Evolutionary conservation across 257 asterid genomes (phyloP), one percentile per base, ranked within the genome.

Genomic region (Solanum acaule): DNA sequence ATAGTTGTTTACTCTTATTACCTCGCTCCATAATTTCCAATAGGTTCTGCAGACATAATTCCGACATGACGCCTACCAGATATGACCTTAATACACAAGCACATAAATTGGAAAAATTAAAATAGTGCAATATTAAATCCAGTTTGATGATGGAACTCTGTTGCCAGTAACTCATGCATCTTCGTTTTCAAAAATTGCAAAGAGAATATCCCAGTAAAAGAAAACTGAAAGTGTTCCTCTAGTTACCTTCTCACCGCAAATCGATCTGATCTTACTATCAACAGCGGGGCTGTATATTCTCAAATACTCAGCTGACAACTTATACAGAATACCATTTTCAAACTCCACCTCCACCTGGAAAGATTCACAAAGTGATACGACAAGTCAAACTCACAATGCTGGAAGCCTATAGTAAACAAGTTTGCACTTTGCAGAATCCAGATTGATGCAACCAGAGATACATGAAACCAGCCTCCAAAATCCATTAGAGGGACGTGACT

Each of bases 21-120:
- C 99, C 99, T 97, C 90, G 95, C 96, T 89, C 99, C 99, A 83
- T 97, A 97, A 93, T 96, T 75, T 67, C 99, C 99, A 68, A 97
- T 90, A 67, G 98, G 96, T 90, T 96, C 98, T 10, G 98, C 99
- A 23, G 99, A 95, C 99, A 97, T 96, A 92, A 97, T 95, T 40
- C 99, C 99, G 6, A 96, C 98, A 82, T 94, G 89, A 73, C 98
- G 95, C 91, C 99, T 90, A 87, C 99, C 99, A 16, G 91, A 92
- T 90, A 97, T 97, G 90, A 97, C 99, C 99, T 97, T 97, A 90
- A 86, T 84, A 86, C 86, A 46, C 20, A 49, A 79, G 68, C 22
- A 18, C 18, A 46, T 44, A 29, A 27, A 46, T 20, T 27, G 20
- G 86, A 81, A 31, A 44, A 46, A 27, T 29, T 29, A 25, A 31